Evolutionary conservation across 371 early-diverging fungal species (phyloP), one percentile per base, ranked within the genome.

Genomic region (Lichtheimia hyalospora): DNA sequence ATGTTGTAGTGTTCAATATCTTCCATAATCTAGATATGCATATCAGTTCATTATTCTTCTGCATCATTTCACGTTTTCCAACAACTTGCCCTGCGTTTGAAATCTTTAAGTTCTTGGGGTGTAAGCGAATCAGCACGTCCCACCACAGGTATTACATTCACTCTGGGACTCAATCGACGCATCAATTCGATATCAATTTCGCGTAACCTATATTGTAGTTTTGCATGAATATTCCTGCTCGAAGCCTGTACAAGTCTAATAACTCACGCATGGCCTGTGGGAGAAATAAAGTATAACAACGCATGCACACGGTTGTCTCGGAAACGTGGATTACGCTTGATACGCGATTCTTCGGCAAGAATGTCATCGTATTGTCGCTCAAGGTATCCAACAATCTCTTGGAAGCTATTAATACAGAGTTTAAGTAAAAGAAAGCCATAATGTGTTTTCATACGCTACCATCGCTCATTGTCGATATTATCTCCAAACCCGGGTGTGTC

Each of bases 401-500:
- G 79, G 69, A 87, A 86, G 60, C 87, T 20, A 20, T n/a, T n/a
- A 56, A 28, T 14, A 4, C 55, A 54, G 21, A 49, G n/a, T n/a
- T n/a, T n/a, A n/a, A n/a, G n/a, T n/a, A n/a, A n/a, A n/a, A n/a
- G n/a, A n/a, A n/a, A n/a, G n/a, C n/a, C n/a, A n/a, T n/a, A n/a
- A n/a, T n/a, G n/a, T n/a, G n/a, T n/a, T n/a, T n/a, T n/a, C n/a
- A n/a, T n/a, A n/a, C n/a, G n/a, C n/a, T 83, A 84, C 88, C 89
- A 84, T 70, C 79, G 74, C 61, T 90, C 89, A 74, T 92, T 92
- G 71, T 92, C 90, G 62, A 91, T 89, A 66, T 88, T 89, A 75
- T 97, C 96, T 55, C 97, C 98, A 81, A 97, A 98, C 1, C 98
- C 99, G 25, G 99, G 98, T 39, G 98, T 97, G 77, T 99, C 98